These are phyloP conservation scores for Fusarium sp. DNA, from an alignment of 2,329 filamentous ascomycete species.

Conservation along the genomic window DNA sequence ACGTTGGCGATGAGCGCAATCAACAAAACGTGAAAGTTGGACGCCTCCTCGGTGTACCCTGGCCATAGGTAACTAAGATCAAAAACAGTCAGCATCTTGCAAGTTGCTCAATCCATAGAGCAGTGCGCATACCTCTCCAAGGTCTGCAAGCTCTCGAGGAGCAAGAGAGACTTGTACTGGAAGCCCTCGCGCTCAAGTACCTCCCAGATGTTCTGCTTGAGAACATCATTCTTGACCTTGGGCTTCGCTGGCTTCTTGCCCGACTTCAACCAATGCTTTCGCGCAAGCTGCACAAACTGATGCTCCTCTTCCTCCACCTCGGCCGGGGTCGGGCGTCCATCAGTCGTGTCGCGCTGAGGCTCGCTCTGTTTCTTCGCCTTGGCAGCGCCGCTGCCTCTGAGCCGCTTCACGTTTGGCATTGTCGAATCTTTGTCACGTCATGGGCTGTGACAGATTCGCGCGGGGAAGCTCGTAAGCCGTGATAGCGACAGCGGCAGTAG, in stretches of 20 bases:
- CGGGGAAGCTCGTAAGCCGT: conserved; percentile 9
- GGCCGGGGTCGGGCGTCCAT: conserved; percentile 65
- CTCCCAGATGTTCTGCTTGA: conserved; percentile 92
- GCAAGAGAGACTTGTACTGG: conserved; percentile 78
- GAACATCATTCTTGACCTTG: conserved; percentile 83
- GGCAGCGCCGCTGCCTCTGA: conserved; percentile 63
- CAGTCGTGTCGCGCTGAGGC: conserved; percentile 52
- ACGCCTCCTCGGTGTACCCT: conserved; percentile 86
- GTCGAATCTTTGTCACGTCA: conserved; percentile 38
- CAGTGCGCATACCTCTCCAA: conserved; percentile 73
- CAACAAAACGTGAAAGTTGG: conserved; percentile 90
- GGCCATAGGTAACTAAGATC: conserved; percentile 86
- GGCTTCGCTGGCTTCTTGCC: conserved; percentile 70
- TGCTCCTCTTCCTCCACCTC: conserved; percentile 78
- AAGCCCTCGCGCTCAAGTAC: conserved; percentile 85
- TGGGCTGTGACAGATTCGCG: conserved; percentile 18
- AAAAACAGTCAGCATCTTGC: conserved; percentile 37
- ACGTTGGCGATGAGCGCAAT: conserved; percentile 87
- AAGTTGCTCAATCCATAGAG: conserved; percentile 9
- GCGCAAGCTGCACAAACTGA: conserved; percentile 80
- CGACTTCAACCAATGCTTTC: conserved; percentile 83
- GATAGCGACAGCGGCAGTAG: conserved; percentile 9
- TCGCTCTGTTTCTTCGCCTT: conserved; percentile 47
- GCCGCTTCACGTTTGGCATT: conserved; percentile 71
- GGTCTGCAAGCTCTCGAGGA: conserved; percentile 90